Percentiles rank a stretch among this genome's conserved stretches.
Evolutionary conservation across 2,329 filamentous ascomycete genomes (phyloP).

Genomic region (Ilyonectria destructans): DNA sequence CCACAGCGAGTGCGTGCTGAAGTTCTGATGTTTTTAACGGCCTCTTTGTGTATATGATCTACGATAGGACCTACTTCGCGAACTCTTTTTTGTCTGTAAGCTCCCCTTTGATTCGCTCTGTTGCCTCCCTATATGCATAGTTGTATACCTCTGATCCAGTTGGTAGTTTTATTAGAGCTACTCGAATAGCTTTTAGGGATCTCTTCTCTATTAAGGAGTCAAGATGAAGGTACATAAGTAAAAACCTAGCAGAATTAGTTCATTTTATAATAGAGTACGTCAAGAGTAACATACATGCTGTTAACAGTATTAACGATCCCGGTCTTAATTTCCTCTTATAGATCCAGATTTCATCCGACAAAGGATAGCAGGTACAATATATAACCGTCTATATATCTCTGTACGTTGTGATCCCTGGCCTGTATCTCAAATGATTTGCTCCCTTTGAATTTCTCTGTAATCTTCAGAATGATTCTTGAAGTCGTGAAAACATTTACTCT

Average conservation of each 20-base stretch:
- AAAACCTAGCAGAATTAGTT: neutral
- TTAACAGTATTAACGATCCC: slow-evolving; percentile 5
- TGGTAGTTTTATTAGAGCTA: slow-evolving; percentile 50
- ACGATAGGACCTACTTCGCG: slow-evolving; percentile 58
- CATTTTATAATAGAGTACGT: no score
- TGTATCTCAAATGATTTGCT: slow-evolving; percentile 3
- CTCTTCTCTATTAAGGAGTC: neutral
- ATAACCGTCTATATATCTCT: slow-evolving; percentile 6
- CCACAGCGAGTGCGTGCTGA: slow-evolving; percentile 60
- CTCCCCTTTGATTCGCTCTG: slow-evolving; percentile 61
- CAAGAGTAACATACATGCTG: slow-evolving; percentile 17
- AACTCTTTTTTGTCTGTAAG: slow-evolving; percentile 49
- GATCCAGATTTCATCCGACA: neutral
- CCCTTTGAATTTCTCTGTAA: neutral
- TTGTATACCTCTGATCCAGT: slow-evolving; percentile 53
- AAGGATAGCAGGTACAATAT: slow-evolving; percentile 1
- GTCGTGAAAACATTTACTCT: neutral
- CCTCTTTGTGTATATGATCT: slow-evolving; percentile 58
- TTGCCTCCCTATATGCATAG: slow-evolving; percentile 58
- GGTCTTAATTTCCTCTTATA: slow-evolving; percentile 22
- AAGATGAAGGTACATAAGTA: neutral
- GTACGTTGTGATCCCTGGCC: neutral
- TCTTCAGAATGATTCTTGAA: neutral
- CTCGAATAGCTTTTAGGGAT: slow-evolving; percentile 53
- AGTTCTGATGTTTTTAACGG: slow-evolving; percentile 56